Evolutionary conservation across 2,329 filamentous ascomycete genomes (phyloP).

Genomic region (Pochonia chlamydosporia): DNA sequence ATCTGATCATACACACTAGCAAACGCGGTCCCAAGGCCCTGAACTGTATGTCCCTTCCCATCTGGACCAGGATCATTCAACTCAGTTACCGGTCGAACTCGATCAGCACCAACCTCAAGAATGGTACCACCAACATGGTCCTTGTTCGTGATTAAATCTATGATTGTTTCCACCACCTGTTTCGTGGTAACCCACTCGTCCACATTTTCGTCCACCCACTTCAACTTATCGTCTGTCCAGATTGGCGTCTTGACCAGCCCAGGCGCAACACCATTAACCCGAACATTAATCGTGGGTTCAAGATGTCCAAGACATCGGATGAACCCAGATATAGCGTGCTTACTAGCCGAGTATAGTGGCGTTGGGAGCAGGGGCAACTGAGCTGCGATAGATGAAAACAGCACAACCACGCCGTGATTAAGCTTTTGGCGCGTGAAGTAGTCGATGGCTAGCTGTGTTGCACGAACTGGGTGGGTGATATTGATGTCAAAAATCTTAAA

Average conservation of each 20-base stretch:
- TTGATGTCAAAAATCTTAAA: slow-evolving; percentile 36
- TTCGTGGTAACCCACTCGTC: slow-evolving; percentile 36
- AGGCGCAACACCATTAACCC: slow-evolving; percentile 38
- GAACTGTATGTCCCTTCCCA: background rate
- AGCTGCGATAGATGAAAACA: slow-evolving; percentile 31
- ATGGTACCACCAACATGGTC: too few species aligned
- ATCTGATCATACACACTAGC: background rate
- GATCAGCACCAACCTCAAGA: too few species aligned
- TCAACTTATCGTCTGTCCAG: slow-evolving; percentile 32
- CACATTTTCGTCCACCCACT: too few species aligned
- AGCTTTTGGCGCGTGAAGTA: too few species aligned
- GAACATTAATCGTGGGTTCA: slow-evolving; percentile 25
- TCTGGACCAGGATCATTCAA: slow-evolving; percentile 11
- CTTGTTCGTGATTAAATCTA: too few species aligned
- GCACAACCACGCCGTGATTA: slow-evolving; percentile 24
- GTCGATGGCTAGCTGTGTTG: slow-evolving; percentile 34
- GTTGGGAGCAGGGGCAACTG: slow-evolving; percentile 26
- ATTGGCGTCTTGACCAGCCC: slow-evolving; percentile 39
- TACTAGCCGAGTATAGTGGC: slow-evolving; percentile 34
- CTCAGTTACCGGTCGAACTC: slow-evolving; percentile 3
- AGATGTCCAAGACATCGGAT: slow-evolving; percentile 32
- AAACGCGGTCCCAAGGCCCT: background rate
- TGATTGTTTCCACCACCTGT: too few species aligned
- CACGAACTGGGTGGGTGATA: slow-evolving; percentile 34
- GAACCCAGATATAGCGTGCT: slow-evolving; percentile 32